Evolutionary conservation across 805 yeast species (phyloP), one percentile per base, ranked within the genome.

Genomic region (Yarrowia deformans): DNA sequence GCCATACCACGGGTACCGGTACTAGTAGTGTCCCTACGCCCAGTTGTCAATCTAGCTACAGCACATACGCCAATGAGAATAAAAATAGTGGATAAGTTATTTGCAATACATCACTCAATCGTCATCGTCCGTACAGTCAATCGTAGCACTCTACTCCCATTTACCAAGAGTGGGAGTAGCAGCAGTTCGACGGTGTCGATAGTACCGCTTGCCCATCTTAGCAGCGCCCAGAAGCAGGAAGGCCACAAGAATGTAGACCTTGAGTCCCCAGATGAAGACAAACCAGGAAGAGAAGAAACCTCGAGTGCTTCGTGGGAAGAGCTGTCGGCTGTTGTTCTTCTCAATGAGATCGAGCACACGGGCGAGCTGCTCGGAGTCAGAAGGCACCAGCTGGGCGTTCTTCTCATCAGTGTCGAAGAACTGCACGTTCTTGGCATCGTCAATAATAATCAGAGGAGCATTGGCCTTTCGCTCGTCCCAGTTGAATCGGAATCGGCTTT

Each of bases 371-470:
- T 19, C 48, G n/a, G 45, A 37, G n/a, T 48, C 48, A 8, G 56
- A 19, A 39, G 68, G 34, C 19, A 13, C 48, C 46, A 63, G 68
- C 43, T 12, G 16, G n/a, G 8, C 40, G 46, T 63, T 32, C 68
- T 63, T 49, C 18, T 63, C 68, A 32, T 63, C 68, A 6, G 55
- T 63, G 37, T 63, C 68, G 13, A 48, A 63, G 48, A 63, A 48
- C 48, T 29, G 68, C 45, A 48, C 18, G 56, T 63, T 63, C 56
- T 63, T 63, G 48, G 68, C 46, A 35, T 63, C 68, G 19, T 63
- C 68, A 39, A 63, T 48, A 19, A 63, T 16, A n/a, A 63, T 49
- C 39, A 63, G 3, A 16, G 68, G 68, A 13, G 68, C 68, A 19
- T 9, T 12, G 12, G 55, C 56, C 56, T 48, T 48, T 23, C 55